A percentile compares a stretch with the other conserved stretches of the same genome.
Evolutionary conservation across 805 yeast genomes (phyloP).

Genomic region (Pichia sporocuriosa): DNA sequence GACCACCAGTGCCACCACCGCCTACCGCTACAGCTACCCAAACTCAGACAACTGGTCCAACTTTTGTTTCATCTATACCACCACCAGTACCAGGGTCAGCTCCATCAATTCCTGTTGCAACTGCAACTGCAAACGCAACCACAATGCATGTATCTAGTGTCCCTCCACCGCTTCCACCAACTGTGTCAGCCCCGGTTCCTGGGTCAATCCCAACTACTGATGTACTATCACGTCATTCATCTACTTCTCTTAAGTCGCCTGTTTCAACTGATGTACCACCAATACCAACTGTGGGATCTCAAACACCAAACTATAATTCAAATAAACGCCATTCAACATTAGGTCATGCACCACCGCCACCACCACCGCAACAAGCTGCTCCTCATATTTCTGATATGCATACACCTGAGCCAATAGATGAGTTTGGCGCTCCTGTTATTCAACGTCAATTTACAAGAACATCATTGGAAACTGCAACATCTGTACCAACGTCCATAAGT

Average conservation of each 20-base stretch:
- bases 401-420: background rate
- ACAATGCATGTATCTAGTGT: too few species aligned
- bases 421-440: background rate
- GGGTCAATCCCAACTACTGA: slow-evolving; percentile 10
- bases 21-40: slow-evolving; percentile 2
- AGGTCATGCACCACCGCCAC: slow-evolving; percentile 19
- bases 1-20: slow-evolving; percentile 13
- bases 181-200: slow-evolving; percentile 2
- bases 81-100: slow-evolving; percentile 20
- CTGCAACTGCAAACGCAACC: background rate
- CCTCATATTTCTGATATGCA: slow-evolving; percentile 2
- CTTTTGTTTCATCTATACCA: background rate
- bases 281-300: background rate
- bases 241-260: background rate
- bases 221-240: background rate
- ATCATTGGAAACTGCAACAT: slow-evolving; percentile 2
- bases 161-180: slow-evolving; percentile 5
- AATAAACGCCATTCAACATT: slow-evolving; percentile 2
- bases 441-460: slow-evolving; percentile 7
- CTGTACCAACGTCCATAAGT: background rate
- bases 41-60: background rate
- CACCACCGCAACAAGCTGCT: slow-evolving; percentile 12
- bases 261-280: slow-evolving; percentile 5
- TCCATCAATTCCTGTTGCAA: slow-evolving; percentile 16
- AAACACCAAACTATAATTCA: too few species aligned